phyloP scores from a whole-genome alignment of 768 basidiomycete species.

The Peribolospora baueri region DNA sequence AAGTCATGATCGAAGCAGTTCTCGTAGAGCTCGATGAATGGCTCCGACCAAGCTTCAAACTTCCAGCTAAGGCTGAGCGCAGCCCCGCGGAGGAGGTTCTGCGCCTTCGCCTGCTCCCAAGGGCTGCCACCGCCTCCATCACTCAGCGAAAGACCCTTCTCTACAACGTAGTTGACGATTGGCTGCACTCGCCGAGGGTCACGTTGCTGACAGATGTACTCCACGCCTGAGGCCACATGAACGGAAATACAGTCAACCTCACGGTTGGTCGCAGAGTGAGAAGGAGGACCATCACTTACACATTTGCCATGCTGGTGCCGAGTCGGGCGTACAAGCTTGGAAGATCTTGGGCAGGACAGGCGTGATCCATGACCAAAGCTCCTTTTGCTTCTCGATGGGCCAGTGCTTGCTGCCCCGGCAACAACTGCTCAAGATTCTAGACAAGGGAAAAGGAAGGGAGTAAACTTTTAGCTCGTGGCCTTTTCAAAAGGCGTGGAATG shows the following conservation, averaged over 20 bases:
- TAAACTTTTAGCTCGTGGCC: slow-evolving; percentile 34
- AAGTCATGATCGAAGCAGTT: slow-evolving; percentile 11
- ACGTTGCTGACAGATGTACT: slow-evolving; percentile 53
- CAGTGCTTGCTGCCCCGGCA: slow-evolving; percentile 58
- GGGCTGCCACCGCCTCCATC: not conserved
- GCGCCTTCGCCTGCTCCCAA: slow-evolving; percentile 31
- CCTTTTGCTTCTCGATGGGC: slow-evolving; percentile 41
- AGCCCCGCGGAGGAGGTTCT: slow-evolving; percentile 30
- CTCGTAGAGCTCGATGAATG: slow-evolving; percentile 28
- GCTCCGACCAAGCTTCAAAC: slow-evolving; percentile 35
- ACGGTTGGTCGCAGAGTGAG: not conserved
- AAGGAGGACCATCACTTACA: slow-evolving; percentile 13
- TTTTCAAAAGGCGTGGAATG: slow-evolving; percentile 11
- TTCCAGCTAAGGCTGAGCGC: slow-evolving; percentile 19
- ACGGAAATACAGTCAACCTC: not conserved
- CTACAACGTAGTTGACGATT: slow-evolving; percentile 41
- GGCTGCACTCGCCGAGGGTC: slow-evolving; percentile 67
- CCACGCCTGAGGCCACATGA: slow-evolving; percentile 7
- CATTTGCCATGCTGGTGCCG: slow-evolving; percentile 49
- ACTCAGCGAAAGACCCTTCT: slow-evolving; percentile 8
- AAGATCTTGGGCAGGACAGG: slow-evolving; percentile 43
- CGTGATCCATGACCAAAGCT: slow-evolving; percentile 57
- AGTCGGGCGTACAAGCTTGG: slow-evolving; percentile 54
- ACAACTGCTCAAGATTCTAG: slow-evolving; percentile 7
- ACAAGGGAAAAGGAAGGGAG: not conserved